Percentiles rank a stretch among this genome's conserved stretches.
Conservation (phyloP, 208 protist genomes). For the Polymyxa betae region DNA sequence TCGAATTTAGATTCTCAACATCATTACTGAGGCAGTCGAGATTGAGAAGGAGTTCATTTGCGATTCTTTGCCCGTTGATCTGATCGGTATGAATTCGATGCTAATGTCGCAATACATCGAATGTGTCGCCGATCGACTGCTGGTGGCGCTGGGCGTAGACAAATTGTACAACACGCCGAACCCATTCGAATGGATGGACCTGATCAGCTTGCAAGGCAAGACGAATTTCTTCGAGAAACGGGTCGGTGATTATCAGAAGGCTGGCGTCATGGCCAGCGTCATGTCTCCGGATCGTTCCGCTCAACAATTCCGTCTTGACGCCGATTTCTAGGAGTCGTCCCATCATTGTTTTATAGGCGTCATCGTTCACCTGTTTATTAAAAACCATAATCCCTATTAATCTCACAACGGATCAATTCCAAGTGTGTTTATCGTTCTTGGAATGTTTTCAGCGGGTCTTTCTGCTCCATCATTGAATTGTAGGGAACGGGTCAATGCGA, state of each 20-base stretch:
- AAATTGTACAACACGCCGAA: conserved; percentile 94
- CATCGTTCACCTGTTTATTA: too few species aligned
- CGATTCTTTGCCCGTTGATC: conserved; percentile 92
- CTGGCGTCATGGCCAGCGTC: conserved; percentile 91
- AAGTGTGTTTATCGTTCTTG: too few species aligned
- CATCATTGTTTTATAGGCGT: too few species aligned
- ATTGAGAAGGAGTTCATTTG: conserved; percentile 96
- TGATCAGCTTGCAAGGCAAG: conserved; percentile 91
- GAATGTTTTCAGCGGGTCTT: too few species aligned
- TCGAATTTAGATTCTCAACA: conserved; percentile 71
- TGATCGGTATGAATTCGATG: conserved; percentile 98
- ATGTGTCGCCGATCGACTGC: conserved; percentile 97
- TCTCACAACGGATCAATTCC: too few species aligned
- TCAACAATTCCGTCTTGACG: conserved; percentile 57
- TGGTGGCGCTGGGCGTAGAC: conserved; percentile 87
- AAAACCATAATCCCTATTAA: too few species aligned
- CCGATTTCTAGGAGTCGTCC: conserved; percentile 50
- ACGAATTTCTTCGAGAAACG: conserved; percentile 99
- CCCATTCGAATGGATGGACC: conserved; percentile 99
- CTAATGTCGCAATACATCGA: conserved; percentile 98
- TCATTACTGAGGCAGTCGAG: conserved; percentile 90
- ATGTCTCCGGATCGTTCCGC: conserved; percentile 54
- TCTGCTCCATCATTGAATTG: too few species aligned
- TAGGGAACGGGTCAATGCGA: too few species aligned
- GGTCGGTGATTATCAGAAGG: conserved; percentile 97